These are phyloP conservation scores for Penicillium canescens DNA, from an alignment of 495 filamentous ascomycete genomes.

Conservation along the genomic window DNA sequence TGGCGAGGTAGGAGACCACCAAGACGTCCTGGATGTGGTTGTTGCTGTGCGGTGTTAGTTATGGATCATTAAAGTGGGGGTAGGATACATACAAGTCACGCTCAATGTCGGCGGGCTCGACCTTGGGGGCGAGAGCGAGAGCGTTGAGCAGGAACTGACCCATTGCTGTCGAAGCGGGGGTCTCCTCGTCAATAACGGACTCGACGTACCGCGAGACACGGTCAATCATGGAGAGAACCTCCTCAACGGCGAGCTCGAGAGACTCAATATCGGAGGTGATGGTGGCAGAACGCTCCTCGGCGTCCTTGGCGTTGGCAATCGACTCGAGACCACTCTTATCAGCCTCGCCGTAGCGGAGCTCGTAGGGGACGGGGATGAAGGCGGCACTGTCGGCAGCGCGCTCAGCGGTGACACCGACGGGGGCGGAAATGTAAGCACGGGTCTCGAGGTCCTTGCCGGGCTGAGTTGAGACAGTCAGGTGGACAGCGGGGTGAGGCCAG, in stretches of 20 bases:
- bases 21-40: constrained; percentile 99
- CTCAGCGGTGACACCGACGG: constrained; percentile 92
- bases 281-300: constrained; percentile 67
- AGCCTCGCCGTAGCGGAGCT: constrained; percentile 85
- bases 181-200: constrained; percentile 72
- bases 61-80: constrained; percentile 20
- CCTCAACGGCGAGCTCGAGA: constrained; percentile 78
- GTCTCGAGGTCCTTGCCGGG: constrained; percentile 82
- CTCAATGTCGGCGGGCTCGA: constrained; percentile 85
- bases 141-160: constrained; percentile 94
- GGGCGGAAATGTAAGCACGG: constrained; percentile 88
- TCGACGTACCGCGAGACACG: constrained; percentile 87
- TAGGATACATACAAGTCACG: constrained; percentile 73
- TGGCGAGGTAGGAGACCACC: constrained; percentile 93
- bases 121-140: constrained; percentile 89
- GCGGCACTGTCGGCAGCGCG: constrained; percentile 91
- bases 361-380: constrained; percentile 93
- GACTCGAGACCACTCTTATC: constrained; percentile 91
- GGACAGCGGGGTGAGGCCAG: constrained; percentile 92
- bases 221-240: constrained; percentile 83
- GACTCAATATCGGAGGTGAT: constrained; percentile 85
- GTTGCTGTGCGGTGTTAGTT: constrained; percentile 59
- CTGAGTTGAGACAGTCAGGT: constrained; percentile 89
- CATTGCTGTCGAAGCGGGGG: constrained; percentile 73
- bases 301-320: constrained; percentile 77